Conservation (phyloP, 192 early-diverging fungal species). For the Podila epigama region DNA sequence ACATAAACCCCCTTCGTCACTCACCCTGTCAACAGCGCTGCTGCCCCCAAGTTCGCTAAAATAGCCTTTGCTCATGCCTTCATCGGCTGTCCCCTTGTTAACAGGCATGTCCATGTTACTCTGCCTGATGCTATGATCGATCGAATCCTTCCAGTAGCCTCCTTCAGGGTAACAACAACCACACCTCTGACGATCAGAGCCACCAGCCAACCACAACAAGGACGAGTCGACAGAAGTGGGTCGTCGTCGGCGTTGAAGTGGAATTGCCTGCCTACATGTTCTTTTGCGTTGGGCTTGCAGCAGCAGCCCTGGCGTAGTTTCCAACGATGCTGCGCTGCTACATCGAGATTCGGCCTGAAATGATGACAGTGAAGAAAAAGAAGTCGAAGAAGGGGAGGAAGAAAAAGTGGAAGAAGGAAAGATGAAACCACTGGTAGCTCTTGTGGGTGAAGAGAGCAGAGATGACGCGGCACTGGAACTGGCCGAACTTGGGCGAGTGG, state of each 20-base stretch:
- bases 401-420: neutral
- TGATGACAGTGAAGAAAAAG: too few species aligned
- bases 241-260: too few species aligned
- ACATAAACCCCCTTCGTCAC: too few species aligned
- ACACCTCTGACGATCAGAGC: too few species aligned
- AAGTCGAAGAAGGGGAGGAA: neutral
- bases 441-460: neutral
- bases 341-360: too few species aligned
- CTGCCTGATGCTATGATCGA: neutral
- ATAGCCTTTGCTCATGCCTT: neutral
- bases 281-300: too few species aligned
- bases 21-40: too few species aligned
- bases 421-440: too few species aligned
- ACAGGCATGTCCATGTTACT: neutral
- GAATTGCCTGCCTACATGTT: too few species aligned
- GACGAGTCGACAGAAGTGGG: neutral
- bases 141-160: neutral
- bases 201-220: neutral
- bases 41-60: neutral
- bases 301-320: too few species aligned
- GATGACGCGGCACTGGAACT: neutral
- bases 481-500: too few species aligned
- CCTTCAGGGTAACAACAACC: neutral
- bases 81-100: neutral
- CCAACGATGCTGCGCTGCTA: too few species aligned